Base-by-base conservation (phyloP, 2,329 filamentous ascomycete genomes). In the Sarocladium brachiariae region DNA sequence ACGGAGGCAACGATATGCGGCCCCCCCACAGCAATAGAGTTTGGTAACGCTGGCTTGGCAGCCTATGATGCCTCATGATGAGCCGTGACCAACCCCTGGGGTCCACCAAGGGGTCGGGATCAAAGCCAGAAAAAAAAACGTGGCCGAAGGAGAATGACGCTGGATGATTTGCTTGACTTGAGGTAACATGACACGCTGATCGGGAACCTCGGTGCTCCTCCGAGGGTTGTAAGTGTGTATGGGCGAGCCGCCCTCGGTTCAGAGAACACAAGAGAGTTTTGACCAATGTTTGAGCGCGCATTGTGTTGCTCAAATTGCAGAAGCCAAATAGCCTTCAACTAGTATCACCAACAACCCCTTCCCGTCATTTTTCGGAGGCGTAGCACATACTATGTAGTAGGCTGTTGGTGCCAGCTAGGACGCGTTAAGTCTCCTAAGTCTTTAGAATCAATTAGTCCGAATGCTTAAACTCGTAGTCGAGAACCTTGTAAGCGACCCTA, bases 111-210 rank as follows among this genome's bases (percentile, higher is more conserved):
- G 25, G 5, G 25, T 25, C 43, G 39, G 39, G 23, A 43, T 14
- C 43, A 25, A 47, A 47, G 24, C 27, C 39, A 30, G n/a, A n/a
- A n/a, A n/a, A n/a, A n/a, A 33, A 47, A 47, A 43, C 39, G 39
- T 43, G 39, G 39, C 21, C 21, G 13, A 43, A 21, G 21, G 19
- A 8, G 21, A 27, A 43, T 25, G 39, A 43, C 21, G 39, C 25
- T 25, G 23, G n/a, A 27, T 43, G 39, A 43, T 43, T 43, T 43
- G 39, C 21, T 23, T 43, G 39, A 43, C 39, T 14, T 43, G n/a
- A 25, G 21, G n/a, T 27, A 10, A 11, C 39, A 43, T 43, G 39
- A 43, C 39, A 43, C 39, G 23, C 39, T 27, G 39, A n/a, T 13
- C 21, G 8, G 7, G 23, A n/a, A n/a, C 4, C 21, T 43, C 39